phyloP scores from a whole-genome alignment of 139 green algal genomes.

The Coelastrella sp. region DNA sequence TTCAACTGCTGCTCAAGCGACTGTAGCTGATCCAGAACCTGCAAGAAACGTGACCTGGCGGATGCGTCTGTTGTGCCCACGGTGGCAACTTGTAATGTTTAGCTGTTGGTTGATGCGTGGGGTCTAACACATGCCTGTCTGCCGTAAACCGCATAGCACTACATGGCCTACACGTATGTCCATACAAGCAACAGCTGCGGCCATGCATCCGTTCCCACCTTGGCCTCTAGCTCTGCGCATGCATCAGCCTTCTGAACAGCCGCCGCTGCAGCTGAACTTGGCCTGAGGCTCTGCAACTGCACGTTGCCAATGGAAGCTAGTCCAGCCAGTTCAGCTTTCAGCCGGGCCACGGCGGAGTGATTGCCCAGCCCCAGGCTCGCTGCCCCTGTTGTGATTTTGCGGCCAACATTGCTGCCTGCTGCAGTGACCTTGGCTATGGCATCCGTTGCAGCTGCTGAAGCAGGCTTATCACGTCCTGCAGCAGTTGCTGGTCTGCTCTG shows the following conservation, averaged over 20 bases:
- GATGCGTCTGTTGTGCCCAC: not conserved
- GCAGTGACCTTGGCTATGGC: not conserved
- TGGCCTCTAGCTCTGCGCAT: not conserved
- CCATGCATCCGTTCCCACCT: not conserved
- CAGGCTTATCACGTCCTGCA: not conserved
- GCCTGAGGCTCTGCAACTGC: slow-evolving; percentile 39
- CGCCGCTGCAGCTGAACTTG: not conserved
- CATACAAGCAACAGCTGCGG: no score
- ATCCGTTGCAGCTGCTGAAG: not conserved
- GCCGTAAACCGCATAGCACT: no score
- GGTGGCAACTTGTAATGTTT: no score
- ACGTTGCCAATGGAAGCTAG: slow-evolving; percentile 11
- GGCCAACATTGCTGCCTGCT: not conserved
- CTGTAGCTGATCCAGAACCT: slow-evolving; percentile 31
- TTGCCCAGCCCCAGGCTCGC: not conserved
- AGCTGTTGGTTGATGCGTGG: no score
- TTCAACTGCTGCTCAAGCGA: not conserved
- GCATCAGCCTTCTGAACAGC: not conserved
- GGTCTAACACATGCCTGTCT: no score
- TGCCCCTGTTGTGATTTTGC: not conserved
- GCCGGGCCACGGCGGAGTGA: not conserved
- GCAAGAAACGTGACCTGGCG: not conserved
- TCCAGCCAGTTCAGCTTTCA: slow-evolving; percentile 29
- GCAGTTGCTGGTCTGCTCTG: slow-evolving; percentile 9
- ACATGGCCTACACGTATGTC: no score